Evolutionary conservation across 2,329 filamentous ascomycete genomes (phyloP), one percentile per base, ranked within the genome.

Genomic region (Hymenoscyphus repandus): DNA sequence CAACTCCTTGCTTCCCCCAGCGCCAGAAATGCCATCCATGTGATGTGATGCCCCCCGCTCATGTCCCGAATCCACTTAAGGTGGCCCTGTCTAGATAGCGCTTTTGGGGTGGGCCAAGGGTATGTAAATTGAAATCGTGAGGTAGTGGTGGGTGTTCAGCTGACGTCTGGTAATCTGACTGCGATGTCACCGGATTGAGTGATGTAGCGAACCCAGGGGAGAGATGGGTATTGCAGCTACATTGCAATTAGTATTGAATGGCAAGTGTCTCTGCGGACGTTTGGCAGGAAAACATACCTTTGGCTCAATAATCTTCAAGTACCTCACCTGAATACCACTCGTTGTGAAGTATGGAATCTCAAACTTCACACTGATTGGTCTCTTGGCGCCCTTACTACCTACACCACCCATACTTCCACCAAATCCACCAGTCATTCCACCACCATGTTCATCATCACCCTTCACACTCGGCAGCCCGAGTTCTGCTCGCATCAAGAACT

Each of bases 331-430:
- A 62, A 99, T 99, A 58, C 93, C 93, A 72, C 88, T 95, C 2
- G 95, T 99, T n/a, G 93, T 99, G 69, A 99, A 99, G 73, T 99
- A 99, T n/a, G 93, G 93, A 66, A 99, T 99, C 75, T 99, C 93
- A 69, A 99, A 99, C 75, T 99, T 99, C 74, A 99, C 93, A 70
- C 91, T 92, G 65, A 99, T 99, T 1, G 93, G 93, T 61, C 93
- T 77, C 78, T 97, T 99, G 51, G 82, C 80, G 17, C 88, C 88
- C 74, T 97, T 97, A 4, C 83, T 78, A n/a, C 80, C 83, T 27
- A 93, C 82, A 58, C 92, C 92, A 52, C 92, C 92, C 91, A 96
- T 96, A 67, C 90, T 96, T 17, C 92, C 92, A 56, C 92, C 92
- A 64, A 96, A 96, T 0, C 92, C 92, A 64, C 92, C 92, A 60